Conservation (phyloP, 306 rosid species). For the Ormosia emarginata region DNA sequence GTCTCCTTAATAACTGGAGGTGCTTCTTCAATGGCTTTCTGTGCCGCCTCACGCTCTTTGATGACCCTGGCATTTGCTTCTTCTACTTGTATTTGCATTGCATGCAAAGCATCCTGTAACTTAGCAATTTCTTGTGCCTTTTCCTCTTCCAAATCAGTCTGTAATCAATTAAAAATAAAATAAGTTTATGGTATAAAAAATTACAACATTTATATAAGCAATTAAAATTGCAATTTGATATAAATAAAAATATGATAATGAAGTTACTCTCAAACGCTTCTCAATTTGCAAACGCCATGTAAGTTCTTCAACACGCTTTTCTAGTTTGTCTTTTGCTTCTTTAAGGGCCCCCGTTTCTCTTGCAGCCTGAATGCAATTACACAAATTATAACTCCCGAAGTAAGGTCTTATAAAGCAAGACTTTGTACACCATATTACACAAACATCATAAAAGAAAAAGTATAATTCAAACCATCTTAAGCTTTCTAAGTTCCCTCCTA, state of each 20-base stretch:
- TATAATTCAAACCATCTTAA: slow-evolving; percentile 75
- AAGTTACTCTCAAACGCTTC: slow-evolving; percentile 87
- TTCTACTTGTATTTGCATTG: slow-evolving; percentile 83
- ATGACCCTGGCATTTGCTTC: slow-evolving; percentile 83
- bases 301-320: slow-evolving; percentile 99
- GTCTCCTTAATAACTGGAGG: slow-evolving; percentile 99
- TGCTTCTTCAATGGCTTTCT: slow-evolving; percentile 90
- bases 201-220: neutral
- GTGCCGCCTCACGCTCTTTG: slow-evolving; percentile 82
- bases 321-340: slow-evolving; percentile 98
- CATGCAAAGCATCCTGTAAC: slow-evolving; percentile 72
- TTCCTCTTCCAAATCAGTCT: slow-evolving; percentile 98
- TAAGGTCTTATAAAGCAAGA: slow-evolving; percentile 14
- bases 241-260: slow-evolving; percentile 20
- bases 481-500: slow-evolving; percentile 85
- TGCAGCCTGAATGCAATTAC: slow-evolving; percentile 69
- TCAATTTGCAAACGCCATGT: slow-evolving; percentile 99
- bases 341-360: slow-evolving; percentile 99
- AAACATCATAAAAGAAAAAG: slow-evolving; percentile 23
- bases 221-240: slow-evolving; percentile 18
- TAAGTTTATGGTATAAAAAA: slow-evolving; percentile 6
- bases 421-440: slow-evolving; percentile 12
- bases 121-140: slow-evolving; percentile 79
- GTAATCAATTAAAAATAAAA: slow-evolving; percentile 27
- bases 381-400: slow-evolving; percentile 23